Evolutionary conservation across 331 rosid genomes (phyloP).

Genomic region (Cydonia oblonga): DNA sequence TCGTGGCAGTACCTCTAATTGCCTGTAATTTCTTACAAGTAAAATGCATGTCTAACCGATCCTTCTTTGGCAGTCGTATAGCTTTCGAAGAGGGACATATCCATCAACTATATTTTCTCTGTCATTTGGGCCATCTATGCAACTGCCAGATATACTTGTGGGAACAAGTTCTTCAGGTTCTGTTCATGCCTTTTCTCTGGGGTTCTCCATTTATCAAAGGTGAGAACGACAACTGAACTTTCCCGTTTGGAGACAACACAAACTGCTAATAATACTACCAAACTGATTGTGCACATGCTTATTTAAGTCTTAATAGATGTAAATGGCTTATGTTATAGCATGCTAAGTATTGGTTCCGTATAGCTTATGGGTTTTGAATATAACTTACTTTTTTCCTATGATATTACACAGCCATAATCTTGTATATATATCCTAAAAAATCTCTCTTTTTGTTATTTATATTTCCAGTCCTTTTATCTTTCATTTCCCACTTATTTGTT

Average conservation of each 20-base stretch:
- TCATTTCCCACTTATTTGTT: not conserved
- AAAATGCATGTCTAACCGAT: conserved; percentile 11
- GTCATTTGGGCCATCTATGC: conserved; percentile 73
- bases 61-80: conserved; percentile 50
- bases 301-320: not conserved
- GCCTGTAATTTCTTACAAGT: conserved; percentile 1
- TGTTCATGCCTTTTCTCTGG: conserved; percentile 73
- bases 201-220: conserved; percentile 61
- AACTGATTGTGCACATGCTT: not conserved
- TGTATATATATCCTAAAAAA: too few relatives aligned
- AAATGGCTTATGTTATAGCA: not conserved
- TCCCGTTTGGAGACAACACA: not conserved
- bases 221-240: conserved; percentile 18
- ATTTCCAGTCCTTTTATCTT: not conserved
- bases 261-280: not conserved
- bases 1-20: not conserved
- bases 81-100: conserved; percentile 91
- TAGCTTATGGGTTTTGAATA: too few relatives aligned
- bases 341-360: not conserved
- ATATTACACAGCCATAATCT: too few relatives aligned
- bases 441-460: too few relatives aligned
- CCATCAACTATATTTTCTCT: conserved; percentile 77
- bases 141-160: conserved; percentile 80
- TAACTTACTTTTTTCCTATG: too few relatives aligned
- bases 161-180: conserved; percentile 93